Conservation (phyloP, 257 asterid species). For the Nemophila menziesii region DNA sequence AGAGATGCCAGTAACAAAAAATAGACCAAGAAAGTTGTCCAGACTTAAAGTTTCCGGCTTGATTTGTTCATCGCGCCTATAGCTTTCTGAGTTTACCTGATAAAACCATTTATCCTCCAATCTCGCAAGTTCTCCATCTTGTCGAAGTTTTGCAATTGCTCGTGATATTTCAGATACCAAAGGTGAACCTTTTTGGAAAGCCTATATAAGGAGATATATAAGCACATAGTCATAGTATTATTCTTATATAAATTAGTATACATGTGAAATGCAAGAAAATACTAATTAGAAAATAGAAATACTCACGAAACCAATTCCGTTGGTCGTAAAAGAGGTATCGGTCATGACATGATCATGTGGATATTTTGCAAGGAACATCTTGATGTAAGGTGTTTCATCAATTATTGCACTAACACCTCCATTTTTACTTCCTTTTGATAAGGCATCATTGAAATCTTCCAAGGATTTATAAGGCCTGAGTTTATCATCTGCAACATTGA, state of each 20-base stretch:
- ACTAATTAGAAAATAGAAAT: no score
- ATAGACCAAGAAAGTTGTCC: conserved; percentile 31
- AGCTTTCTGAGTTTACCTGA: conserved; percentile 13
- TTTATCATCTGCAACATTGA: no score
- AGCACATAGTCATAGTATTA: no score
- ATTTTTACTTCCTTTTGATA: conserved; percentile 13
- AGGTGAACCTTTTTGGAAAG: conserved; percentile 33
- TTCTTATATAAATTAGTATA: no score
- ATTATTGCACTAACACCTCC: conserved; percentile 16
- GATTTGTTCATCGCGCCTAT: conserved; percentile 19
- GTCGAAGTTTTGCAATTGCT: conserved; percentile 20
- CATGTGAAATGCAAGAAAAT: no score
- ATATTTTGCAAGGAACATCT: conserved; percentile 28
- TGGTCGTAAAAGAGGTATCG: conserved; percentile 28
- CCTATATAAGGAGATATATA: conserved; percentile 12
- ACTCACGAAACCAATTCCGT: conserved; percentile 47
- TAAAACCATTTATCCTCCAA: no score
- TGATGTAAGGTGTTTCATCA: conserved; percentile 24
- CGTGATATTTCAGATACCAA: conserved; percentile 28
- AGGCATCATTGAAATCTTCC: conserved; percentile 10
- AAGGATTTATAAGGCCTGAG: conserved; percentile 2
- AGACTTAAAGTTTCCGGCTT: conserved; percentile 13
- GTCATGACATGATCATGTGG: conserved; percentile 28
- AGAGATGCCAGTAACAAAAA: conserved; percentile 24
- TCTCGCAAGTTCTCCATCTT: conserved; percentile 17